These are phyloP conservation scores for Aeminium ludgeri DNA, from an alignment of 495 filamentous ascomycete species.

Conservation along the genomic window DNA sequence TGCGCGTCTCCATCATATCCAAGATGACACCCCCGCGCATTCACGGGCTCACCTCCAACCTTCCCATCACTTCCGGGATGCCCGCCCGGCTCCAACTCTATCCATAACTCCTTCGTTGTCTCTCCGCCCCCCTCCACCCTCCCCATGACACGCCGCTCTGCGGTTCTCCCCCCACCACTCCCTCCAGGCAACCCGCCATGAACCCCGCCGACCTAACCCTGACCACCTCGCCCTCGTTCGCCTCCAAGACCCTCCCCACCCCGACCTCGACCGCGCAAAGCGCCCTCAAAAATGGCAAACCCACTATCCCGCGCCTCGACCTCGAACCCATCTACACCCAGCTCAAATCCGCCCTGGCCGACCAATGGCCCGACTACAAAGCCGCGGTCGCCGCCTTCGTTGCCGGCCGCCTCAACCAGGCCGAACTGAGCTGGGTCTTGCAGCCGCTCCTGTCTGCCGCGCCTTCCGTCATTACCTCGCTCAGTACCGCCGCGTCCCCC, in stretches of 20 bases:
- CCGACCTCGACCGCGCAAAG: background rate
- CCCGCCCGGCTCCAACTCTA: too few relatives aligned
- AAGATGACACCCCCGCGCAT: too few relatives aligned
- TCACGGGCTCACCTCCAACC: too few relatives aligned
- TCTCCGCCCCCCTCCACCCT: too few relatives aligned
- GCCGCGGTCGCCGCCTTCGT: conserved; percentile 64
- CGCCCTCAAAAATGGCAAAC: conserved; percentile 9
- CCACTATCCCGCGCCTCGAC: conserved; percentile 54
- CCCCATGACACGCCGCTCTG: too few relatives aligned
- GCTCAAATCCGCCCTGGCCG: conserved; percentile 63
- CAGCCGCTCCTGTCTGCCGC: conserved; percentile 45
- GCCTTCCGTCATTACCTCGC: conserved; percentile 7
- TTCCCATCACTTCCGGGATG: too few relatives aligned
- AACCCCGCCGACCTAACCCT: conserved; percentile 16
- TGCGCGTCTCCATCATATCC: too few relatives aligned
- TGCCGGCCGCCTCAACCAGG: conserved; percentile 66
- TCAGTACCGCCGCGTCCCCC: conserved; percentile 21
- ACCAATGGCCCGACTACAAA: conserved; percentile 82
- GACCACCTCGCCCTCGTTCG: conserved; percentile 11
- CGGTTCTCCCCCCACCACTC: too few relatives aligned
- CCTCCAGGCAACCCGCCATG: too few relatives aligned
- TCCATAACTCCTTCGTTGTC: too few relatives aligned
- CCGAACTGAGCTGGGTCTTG: conserved; percentile 62
- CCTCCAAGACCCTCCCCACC: conserved; percentile 16
- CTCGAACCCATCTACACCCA: conserved; percentile 77